phyloP scores from a whole-genome alignment of 768 basidiomycete genomes.

The Russula foetens region DNA sequence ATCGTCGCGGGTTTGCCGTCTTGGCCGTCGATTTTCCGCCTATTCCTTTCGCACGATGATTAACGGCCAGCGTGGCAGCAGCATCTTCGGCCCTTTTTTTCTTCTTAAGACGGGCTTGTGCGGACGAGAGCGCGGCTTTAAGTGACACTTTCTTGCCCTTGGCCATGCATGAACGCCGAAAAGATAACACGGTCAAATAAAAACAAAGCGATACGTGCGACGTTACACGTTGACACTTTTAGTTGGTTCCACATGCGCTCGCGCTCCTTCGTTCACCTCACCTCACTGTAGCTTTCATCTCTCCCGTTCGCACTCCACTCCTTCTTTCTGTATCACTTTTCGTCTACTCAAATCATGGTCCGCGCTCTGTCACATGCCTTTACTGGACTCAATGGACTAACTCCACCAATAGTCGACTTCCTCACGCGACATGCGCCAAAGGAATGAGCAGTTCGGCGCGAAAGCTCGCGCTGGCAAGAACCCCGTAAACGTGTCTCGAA shows the following conservation, averaged over 20 bases:
- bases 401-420: constrained; percentile 32
- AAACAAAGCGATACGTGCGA: not conserved
- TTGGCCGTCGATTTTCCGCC: constrained; percentile 35
- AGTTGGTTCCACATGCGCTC: too few relatives aligned
- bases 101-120: constrained; percentile 55
- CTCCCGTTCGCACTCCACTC: not conserved
- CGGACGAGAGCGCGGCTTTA: constrained; percentile 60
- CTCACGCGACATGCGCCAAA: constrained; percentile 73
- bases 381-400: not conserved
- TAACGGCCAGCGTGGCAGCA: constrained; percentile 38
- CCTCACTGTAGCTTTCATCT: constrained; percentile 3
- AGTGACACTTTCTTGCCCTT: constrained; percentile 35
- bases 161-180: not conserved
- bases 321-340: constrained; percentile 2
- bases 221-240: too few relatives aligned
- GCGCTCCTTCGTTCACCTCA: not conserved
- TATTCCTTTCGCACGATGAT: constrained; percentile 34
- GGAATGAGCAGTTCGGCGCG: constrained; percentile 73
- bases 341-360: not conserved
- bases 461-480: constrained; percentile 71
- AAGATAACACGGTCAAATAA: constrained; percentile 16
- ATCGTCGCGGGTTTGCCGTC: constrained; percentile 26
- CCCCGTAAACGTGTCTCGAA: constrained; percentile 59
- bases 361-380: not conserved
- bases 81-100: constrained; percentile 45